Base-by-base conservation (phyloP, 1,139 yeast species). In the Taphrina wiesneri region DNA sequence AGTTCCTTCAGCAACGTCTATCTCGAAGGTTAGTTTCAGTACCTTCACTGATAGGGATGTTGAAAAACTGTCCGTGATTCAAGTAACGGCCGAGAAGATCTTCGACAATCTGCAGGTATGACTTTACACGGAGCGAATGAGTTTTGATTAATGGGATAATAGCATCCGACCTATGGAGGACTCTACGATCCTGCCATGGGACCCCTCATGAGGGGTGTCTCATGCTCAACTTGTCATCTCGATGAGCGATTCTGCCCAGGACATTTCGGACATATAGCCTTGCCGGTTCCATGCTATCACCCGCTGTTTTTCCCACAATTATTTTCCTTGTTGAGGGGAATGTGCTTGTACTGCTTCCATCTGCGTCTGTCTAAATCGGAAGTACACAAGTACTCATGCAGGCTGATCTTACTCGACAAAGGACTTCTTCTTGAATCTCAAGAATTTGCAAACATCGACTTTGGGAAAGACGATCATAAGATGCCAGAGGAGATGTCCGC, bases 191-290 rank as follows among this genome's bases (percentile, higher is more conserved):
- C 92, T 70, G 86, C 97, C 25, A 80, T 95, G 61, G 99, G 99
- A 72, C 99, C 99, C 0, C 93, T 91, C 74, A 81, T 90, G 70
- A 32, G 54, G n/a, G 51, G 66, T 54, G 64, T 43, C 67, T 69
- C 80, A 65, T 92, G 99, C 83, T 83, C 95, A 32, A 93, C 99
- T 1, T 95, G 99, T 83, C 97, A 98, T 30, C 81, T 93, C 70
- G 97, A 91, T 75, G 98, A 93, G 72, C 86, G 89, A 74, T 87
- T 85, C 74, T 95, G 99, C 79, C 97, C 98, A 1, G 99, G 99
- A 45, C 99, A 95, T 77, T 91, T 90, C 78, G 99, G 99, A 68
- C 99, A 95, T 77, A 91, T 95, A 69, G 97, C 93, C 76, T 83
- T 95, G 71, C 99, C 99, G 9, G 87, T 90, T 47, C 96, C 98